These are phyloP conservation scores for Ceratocystis cacaofunesta DNA, from an alignment of 2,329 filamentous ascomycete genomes.

Conservation along the genomic window DNA sequence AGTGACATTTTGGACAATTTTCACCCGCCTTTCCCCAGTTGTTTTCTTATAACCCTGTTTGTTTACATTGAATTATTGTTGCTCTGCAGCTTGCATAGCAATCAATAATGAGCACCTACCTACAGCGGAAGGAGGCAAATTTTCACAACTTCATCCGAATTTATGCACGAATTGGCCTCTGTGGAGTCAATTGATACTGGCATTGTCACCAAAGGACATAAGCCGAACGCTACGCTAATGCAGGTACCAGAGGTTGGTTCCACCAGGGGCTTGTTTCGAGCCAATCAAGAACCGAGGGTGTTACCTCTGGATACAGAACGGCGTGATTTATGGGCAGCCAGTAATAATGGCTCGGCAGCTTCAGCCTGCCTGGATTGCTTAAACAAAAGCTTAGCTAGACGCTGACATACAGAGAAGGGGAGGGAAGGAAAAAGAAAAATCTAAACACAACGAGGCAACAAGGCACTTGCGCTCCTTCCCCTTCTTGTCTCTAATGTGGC, in stretches of 20 bases:
- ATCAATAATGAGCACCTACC: neutral
- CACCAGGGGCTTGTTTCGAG: neutral
- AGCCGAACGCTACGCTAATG: constrained; percentile 7
- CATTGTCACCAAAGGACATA: neutral
- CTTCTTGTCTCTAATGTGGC: neutral
- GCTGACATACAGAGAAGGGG: neutral
- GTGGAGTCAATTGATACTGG: neutral
- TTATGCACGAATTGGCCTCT: constrained; percentile 1
- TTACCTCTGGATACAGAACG: neutral
- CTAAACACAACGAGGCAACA: neutral
- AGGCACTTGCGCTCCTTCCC: neutral
- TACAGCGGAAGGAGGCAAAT: neutral
- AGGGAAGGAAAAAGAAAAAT: neutral
- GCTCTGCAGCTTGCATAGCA: neutral
- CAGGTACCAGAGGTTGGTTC: constrained; percentile 10
- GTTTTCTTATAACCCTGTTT: neutral
- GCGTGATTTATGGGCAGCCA: neutral
- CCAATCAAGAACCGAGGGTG: constrained; percentile 2
- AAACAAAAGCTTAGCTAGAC: neutral
- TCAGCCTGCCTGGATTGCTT: neutral
- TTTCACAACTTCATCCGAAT: neutral
- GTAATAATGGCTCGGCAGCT: neutral
- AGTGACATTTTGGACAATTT: neutral
- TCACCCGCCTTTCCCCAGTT: neutral
- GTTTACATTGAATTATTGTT: neutral